A percentile compares a stretch with the other conserved stretches of the same genome.
phyloP scores from a whole-genome alignment of 2,329 filamentous ascomycete species.

The Cladophialophora yegresii region DNA sequence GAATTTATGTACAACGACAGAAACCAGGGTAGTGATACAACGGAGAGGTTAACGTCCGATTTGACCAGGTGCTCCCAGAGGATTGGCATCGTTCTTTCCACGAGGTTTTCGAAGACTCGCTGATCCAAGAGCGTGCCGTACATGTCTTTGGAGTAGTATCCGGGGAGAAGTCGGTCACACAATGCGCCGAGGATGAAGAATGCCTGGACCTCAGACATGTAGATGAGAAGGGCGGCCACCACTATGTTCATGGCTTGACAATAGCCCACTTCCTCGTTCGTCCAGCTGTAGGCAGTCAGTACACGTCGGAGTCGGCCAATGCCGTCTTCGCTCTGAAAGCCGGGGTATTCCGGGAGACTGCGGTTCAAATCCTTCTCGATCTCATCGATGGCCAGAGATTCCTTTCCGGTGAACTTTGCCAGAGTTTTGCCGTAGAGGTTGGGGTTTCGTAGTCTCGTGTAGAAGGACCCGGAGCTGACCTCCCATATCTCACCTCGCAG shows the following conservation, averaged over 20 bases:
- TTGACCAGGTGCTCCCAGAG: conserved; percentile 98
- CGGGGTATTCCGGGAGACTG: conserved; percentile 93
- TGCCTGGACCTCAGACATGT: conserved; percentile 94
- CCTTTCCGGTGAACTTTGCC: conserved; percentile 76
- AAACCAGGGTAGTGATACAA: conserved; percentile 97
- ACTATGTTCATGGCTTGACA: conserved; percentile 99
- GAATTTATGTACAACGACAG: conserved; percentile 98
- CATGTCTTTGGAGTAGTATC: conserved; percentile 99
- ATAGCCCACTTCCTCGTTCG: conserved; percentile 91
- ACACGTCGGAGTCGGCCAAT: conserved; percentile 87
- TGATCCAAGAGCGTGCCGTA: conserved; percentile 96
- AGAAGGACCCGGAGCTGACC: conserved; percentile 86
- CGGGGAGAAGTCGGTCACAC: conserved; percentile 88
- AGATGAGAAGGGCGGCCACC: conserved; percentile 94
- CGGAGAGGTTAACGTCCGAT: conserved; percentile 93
- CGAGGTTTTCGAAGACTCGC: conserved; percentile 93
- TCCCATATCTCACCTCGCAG: conserved; percentile 96
- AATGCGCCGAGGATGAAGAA: conserved; percentile 91
- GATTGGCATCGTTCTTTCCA: conserved; percentile 99
- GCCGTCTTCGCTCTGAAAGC: conserved; percentile 93
- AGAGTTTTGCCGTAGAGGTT: conserved; percentile 82
- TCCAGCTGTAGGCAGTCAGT: conserved; percentile 96
- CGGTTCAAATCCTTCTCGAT: conserved; percentile 98
- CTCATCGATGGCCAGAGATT: conserved; percentile 95
- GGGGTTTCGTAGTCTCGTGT: conserved; percentile 81